A percentile compares a stretch with the other conserved stretches of the same genome.
Conservation (phyloP, 176 grass and related monocot genomes). For the Coix lacrymajobi region DNA sequence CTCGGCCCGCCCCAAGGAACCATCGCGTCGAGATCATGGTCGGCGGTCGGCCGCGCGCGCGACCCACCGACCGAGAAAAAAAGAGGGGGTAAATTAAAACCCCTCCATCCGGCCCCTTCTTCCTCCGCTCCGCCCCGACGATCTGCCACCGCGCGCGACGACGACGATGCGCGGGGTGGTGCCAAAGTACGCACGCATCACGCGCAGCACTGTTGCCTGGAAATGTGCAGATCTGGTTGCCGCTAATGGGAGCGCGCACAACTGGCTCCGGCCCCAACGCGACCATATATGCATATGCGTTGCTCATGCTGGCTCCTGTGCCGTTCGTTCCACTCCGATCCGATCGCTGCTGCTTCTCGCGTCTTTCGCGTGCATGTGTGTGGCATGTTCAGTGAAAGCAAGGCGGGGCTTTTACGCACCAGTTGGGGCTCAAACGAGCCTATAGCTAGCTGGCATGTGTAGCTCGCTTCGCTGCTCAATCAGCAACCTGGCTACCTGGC, state of each 20-base stretch:
- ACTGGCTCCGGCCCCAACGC: not conserved
- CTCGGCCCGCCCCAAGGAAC: not conserved
- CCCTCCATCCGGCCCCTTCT: too few species aligned
- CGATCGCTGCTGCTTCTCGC: not conserved
- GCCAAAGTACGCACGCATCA: not conserved
- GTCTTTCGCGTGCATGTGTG: not conserved
- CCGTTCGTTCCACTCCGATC: too few species aligned
- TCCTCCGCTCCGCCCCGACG: not conserved
- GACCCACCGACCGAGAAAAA: not conserved
- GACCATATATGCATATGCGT: too few species aligned
- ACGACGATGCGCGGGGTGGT: not conserved
- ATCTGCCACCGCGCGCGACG: not conserved
- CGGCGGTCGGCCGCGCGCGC: not conserved
- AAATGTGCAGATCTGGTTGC: conserved; percentile 23
- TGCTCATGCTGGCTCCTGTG: not conserved
- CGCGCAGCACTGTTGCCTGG: conserved; percentile 1
- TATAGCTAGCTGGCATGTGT: not conserved
- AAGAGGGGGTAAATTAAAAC: too few species aligned
- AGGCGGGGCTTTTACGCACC: not conserved
- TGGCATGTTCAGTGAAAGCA: not conserved
- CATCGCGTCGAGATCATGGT: not conserved
- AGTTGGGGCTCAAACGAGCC: not conserved
- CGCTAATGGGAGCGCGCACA: not conserved
- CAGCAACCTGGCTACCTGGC: not conserved
- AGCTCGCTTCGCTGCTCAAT: not conserved